Conservation (phyloP, 192 early-diverging fungal species). For the Linderina pennispora region DNA sequence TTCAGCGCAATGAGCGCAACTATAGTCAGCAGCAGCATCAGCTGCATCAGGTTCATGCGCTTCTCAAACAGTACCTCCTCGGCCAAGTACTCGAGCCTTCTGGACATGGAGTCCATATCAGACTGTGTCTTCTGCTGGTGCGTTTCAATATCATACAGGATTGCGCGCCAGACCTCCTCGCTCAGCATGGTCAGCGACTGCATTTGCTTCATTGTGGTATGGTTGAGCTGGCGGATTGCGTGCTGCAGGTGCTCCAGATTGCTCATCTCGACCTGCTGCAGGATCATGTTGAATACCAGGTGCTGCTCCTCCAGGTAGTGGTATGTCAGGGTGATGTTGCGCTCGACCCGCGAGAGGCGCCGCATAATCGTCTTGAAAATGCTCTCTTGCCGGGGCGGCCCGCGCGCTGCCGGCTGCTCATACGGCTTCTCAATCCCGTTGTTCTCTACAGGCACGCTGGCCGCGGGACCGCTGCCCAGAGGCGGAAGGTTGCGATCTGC, state of each 20-base stretch:
- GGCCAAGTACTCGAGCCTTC: slow-evolving; percentile 36
- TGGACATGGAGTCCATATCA: slow-evolving; percentile 24
- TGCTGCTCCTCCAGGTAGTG: slow-evolving; percentile 76
- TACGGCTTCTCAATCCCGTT: neutral
- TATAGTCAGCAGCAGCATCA: slow-evolving; percentile 40
- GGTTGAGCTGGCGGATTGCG: slow-evolving; percentile 62
- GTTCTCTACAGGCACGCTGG: slow-evolving; percentile 13
- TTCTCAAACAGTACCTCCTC: slow-evolving; percentile 51
- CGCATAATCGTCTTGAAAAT: slow-evolving; percentile 92
- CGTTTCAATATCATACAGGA: slow-evolving; percentile 45
- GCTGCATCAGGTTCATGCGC: slow-evolving; percentile 48
- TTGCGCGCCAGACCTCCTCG: slow-evolving; percentile 50
- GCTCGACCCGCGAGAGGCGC: slow-evolving; percentile 69
- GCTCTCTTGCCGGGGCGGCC: slow-evolving; percentile 59
- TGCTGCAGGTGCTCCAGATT: slow-evolving; percentile 59
- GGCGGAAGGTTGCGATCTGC: too few relatives aligned
- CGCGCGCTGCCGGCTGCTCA: neutral
- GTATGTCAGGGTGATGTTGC: slow-evolving; percentile 69
- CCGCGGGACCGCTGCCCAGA: slow-evolving; percentile 1
- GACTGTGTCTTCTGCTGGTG: slow-evolving; percentile 42
- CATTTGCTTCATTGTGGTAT: slow-evolving; percentile 55
- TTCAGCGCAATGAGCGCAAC: slow-evolving; percentile 38
- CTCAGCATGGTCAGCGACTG: slow-evolving; percentile 52
- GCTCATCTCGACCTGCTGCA: slow-evolving; percentile 52
- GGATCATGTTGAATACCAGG: slow-evolving; percentile 58